Evolutionary conservation across 352 stramenopile species (phyloP), one percentile per base, ranked within the genome.

Genomic region (Peronospora belbahrii): DNA sequence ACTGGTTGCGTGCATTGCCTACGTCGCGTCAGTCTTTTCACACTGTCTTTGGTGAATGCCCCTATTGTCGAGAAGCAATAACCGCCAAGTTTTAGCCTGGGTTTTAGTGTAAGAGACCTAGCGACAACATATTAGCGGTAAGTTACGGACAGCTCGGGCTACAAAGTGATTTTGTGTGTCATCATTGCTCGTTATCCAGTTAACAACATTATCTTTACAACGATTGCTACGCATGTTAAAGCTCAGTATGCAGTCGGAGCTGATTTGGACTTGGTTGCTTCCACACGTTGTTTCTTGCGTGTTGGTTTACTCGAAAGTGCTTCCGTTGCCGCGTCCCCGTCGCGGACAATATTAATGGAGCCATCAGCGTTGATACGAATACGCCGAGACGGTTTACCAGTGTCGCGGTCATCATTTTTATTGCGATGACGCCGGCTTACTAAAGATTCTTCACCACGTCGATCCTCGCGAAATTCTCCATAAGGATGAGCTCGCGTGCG

Each of bases 21-120:
- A 92, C 77, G 6, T 86, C 81, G n/a, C 77, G 86, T 2, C 77
- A 92, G 46, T 94, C 85, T 14, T 95, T 95, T 49, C 83, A 86
- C 57, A 94, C 80, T 0, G 78, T 94, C 31, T 95, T 96, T 52
- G 87, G 85, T 13, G 69, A 89, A 45, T 96, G 87, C 38, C 87
- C 85, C 1, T 95, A 96, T 59, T 96, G 85, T 50, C 71, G 82
- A 19, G 85, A 93, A 49, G 62, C 74, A 17, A 95, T 96, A 32
- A 88, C 75, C 49, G 76, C 83, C 44, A 88, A 84, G 44, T 77
- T 83, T 24, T 37, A 80, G 13, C 41, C 56, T 15, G 64, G 63
- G 0, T 45, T 37, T 33, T 66, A 66, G 39, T 10, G 33, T 8
- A 40, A 15, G 23, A 30, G 3, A 6, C n/a, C 35, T 23, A 10